These are phyloP conservation scores for Wickerhamomyces bovis DNA, from an alignment of 805 yeast species.

Conservation along the genomic window DNA sequence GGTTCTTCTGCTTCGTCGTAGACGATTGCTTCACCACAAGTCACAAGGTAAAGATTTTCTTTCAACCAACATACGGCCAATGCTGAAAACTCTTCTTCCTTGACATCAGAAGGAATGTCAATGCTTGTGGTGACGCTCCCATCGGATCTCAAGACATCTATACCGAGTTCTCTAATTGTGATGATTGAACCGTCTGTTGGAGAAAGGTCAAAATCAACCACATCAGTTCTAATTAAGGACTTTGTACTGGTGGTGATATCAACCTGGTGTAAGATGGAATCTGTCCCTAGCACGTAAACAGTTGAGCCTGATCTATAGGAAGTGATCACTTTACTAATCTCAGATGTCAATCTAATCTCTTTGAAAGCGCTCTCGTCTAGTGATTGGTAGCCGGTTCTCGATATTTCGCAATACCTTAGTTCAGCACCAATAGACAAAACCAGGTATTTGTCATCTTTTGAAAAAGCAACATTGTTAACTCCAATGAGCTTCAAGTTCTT, in stretches of 20 bases:
- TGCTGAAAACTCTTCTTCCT: conserved; percentile 11
- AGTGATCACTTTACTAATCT: conserved; percentile 17
- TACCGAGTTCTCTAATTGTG: conserved; percentile 1
- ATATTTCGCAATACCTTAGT: conserved; percentile 16
- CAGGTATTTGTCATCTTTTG: conserved; percentile 26
- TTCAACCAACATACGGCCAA: conserved; percentile 16
- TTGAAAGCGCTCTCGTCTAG: conserved; percentile 7
- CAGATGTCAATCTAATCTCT: conserved; percentile 5
- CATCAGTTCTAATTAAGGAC: conserved; percentile 11
- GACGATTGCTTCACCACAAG: conserved; percentile 24
- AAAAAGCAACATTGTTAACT: conserved; percentile 28
- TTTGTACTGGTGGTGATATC: conserved; percentile 3
- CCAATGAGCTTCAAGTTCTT: conserved; percentile 14
- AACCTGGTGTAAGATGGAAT: conserved; percentile 12
- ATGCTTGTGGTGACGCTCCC: conserved; percentile 11
- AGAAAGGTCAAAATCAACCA: conserved; percentile 20
- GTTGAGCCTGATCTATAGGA: conserved; percentile 17
- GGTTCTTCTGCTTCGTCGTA: conserved; percentile 28
- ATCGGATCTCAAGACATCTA: conserved; percentile 5
- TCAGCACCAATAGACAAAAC: conserved; percentile 23
- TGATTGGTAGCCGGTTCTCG: conserved; percentile 1
- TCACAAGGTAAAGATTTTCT: conserved; percentile 15
- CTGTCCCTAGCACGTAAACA: conserved; percentile 14
- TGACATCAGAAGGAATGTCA: conserved; percentile 12
- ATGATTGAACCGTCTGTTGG: conserved; percentile 17